Evolutionary conservation across 129 eudicot genomes (phyloP), one percentile per base, ranked within the genome.

Genomic region (Erigeron canadensis): DNA sequence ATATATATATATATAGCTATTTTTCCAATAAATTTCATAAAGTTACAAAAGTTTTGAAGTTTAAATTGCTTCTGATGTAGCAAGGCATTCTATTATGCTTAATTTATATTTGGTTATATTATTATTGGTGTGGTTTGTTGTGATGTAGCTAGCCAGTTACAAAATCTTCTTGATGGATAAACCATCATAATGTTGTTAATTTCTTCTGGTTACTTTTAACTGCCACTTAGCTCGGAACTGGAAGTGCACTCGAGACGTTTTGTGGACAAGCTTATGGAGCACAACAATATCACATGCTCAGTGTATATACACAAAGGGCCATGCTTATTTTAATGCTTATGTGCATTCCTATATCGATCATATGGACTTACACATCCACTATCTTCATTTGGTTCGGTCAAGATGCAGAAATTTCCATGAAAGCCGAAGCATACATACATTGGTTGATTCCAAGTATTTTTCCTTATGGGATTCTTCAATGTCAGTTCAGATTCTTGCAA

Each of bases 401-500:
- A 48, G 55, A 48, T 48, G 55, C 16, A 48, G 55, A 48, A 17
- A n/a, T 48, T 48, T 15, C 8, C 13, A 15, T 48, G 55, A 48
- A 48, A 48, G 55, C 55, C 19, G 19, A 48, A 48, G 13, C 55
- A 48, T 47, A 47, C 53, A 47, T n/a, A 12, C 12, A n/a, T 47
- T 47, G 53, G 53, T n/a, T 46, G 4, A 47, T 48, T 48, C 18
- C 55, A 2, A 48, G 55, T 48, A 48, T 48, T 48, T 48, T 48
- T 0, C 55, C 55, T 15, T 48, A 15, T 11, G 55, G 55, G 55
- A 6, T 48, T 48, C 55, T 15, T 48, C 55, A 5, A 15, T 48
- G 55, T 48, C 55, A 48, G 55, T 48, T 48, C 55, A 48, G 55
- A 48, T 48, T 48, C 55, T 15, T 48, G 55, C 55, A 48, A 48